These are phyloP conservation scores for Hysterangium stoloniferum DNA, from an alignment of 768 basidiomycete genomes.

Conservation along the genomic window DNA sequence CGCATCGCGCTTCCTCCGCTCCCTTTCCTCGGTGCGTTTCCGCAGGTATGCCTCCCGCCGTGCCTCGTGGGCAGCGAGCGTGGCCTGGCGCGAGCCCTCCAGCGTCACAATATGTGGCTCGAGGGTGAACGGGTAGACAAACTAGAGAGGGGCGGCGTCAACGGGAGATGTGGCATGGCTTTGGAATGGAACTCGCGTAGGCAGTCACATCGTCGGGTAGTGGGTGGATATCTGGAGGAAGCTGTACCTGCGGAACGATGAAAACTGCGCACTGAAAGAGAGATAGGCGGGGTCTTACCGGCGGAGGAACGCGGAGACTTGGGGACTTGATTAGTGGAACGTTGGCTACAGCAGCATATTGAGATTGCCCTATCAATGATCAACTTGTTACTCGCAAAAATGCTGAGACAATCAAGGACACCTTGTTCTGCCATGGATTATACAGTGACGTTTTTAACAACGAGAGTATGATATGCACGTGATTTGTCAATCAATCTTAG, in stretches of 20 bases:
- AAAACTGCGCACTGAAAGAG: not conserved
- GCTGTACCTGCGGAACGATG: slow-evolving; percentile 49
- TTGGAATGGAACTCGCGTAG: slow-evolving; percentile 50
- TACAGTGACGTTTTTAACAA: no score
- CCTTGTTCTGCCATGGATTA: no score
- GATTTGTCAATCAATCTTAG: no score
- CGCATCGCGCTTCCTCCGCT: slow-evolving; percentile 55
- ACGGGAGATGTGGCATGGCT: slow-evolving; percentile 13
- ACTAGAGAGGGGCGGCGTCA: slow-evolving; percentile 39
- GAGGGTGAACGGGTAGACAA: slow-evolving; percentile 93
- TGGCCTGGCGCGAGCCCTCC: slow-evolving; percentile 62
- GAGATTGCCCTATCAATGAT: slow-evolving; percentile 39
- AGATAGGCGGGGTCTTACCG: slow-evolving; percentile 37
- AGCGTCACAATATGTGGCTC: slow-evolving; percentile 77
- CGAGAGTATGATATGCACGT: no score
- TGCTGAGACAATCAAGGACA: no score
- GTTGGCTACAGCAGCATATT: slow-evolving; percentile 66
- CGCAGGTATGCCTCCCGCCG: slow-evolving; percentile 66
- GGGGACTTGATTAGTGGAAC: slow-evolving; percentile 92
- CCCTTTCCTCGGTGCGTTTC: slow-evolving; percentile 71
- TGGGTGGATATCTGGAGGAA: slow-evolving; percentile 90
- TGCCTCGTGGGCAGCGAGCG: slow-evolving; percentile 55
- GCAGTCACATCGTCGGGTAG: slow-evolving; percentile 83
- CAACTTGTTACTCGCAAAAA: no score
- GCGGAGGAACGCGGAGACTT: slow-evolving; percentile 75